Evolutionary conservation across 2,329 filamentous ascomycete species (phyloP), one percentile per base, ranked within the genome.

Genomic region (Ascochyta clinopodiicola): DNA sequence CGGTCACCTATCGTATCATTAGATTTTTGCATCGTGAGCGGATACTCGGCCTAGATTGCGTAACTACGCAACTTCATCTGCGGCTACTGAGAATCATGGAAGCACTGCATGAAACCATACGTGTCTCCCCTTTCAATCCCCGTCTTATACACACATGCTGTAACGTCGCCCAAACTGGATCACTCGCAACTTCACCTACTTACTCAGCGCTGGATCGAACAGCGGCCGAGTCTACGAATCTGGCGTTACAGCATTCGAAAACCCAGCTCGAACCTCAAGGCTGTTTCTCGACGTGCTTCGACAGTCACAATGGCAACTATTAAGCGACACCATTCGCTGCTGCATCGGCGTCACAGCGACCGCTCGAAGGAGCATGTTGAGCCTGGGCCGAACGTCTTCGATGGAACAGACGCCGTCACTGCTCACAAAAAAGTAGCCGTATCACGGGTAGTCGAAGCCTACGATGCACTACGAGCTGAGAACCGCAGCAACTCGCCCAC

Each of bases 171-270:
- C 52, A 56, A 56, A 37, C 46, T 56, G 52, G 52, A 56, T 56
- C 52, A 56, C 32, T 51, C 47, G 39, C 52, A 56, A 56, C 42
- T 51, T 31, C 52, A 56, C 32, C 31, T 56, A 27, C 47, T 56
- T 47, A 40, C 52, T 56, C 52, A 56, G 38, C 46, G 46, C 52
- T 56, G 52, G 36, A 56, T 56, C 27, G 46, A 56, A 47, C 46
- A 56, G 46, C 52, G 52, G 6, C 52, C 52, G 43, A 56, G 52
- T 37, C 43, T 56, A 32, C 52, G 52, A 37, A 56, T 56, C 24
- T 56, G 52, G 52, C 52, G 52, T 37, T 56, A 56, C 46, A 56
- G 52, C 37, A 51, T 51, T 37, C 40, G 52, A 24, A 51, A 34
- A 32, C 52, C 52, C 25, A 50, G 37, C 24, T 46, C 46, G 12